Evolutionary conservation across 106 monocot genomes (phyloP).

Genomic region (Acanthochlamys bracteata): DNA sequence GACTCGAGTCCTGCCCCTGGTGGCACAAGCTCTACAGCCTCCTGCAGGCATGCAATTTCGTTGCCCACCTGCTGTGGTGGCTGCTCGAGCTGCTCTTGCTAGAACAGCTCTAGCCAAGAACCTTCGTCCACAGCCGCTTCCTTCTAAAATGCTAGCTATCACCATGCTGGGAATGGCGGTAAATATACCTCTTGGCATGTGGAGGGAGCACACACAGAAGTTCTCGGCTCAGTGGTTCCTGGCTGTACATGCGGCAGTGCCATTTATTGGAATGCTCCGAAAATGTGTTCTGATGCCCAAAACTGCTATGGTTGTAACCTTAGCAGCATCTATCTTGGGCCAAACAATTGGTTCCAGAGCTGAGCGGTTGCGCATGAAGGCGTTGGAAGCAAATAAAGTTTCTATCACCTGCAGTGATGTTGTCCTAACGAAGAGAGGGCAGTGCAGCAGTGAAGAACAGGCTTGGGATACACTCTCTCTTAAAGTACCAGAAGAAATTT

Average conservation of each 20-base stretch:
- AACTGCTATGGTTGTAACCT: conserved; percentile 36
- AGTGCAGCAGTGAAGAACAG: conserved; percentile 2
- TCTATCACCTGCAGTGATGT: not conserved
- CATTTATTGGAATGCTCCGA: conserved; percentile 42
- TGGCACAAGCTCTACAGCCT: conserved; percentile 41
- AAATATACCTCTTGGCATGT: conserved; percentile 37
- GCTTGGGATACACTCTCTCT: conserved; percentile 22
- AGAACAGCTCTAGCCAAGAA: conserved; percentile 33
- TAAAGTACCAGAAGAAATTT: not conserved
- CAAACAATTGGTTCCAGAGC: conserved; percentile 47
- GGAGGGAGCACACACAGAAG: conserved; percentile 45
- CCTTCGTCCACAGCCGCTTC: conserved; percentile 35
- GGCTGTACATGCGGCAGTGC: conserved; percentile 41
- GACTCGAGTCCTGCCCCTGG: conserved; percentile 25
- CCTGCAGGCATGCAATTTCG: conserved; percentile 24
- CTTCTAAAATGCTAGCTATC: conserved; percentile 32
- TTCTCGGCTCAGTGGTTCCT: conserved; percentile 41
- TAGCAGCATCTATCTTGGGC: conserved; percentile 46
- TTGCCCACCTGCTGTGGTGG: conserved; percentile 31
- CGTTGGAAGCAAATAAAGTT: not conserved
- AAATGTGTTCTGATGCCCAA: conserved; percentile 49
- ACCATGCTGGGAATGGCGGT: conserved; percentile 38
- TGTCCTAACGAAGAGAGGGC: not conserved
- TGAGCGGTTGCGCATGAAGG: conserved; percentile 31
- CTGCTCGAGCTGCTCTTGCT: conserved; percentile 34